Percentiles rank a stretch among this genome's conserved stretches.
phyloP scores from a whole-genome alignment of 352 stramenopile genomes.

The Pythium volutum region DNA sequence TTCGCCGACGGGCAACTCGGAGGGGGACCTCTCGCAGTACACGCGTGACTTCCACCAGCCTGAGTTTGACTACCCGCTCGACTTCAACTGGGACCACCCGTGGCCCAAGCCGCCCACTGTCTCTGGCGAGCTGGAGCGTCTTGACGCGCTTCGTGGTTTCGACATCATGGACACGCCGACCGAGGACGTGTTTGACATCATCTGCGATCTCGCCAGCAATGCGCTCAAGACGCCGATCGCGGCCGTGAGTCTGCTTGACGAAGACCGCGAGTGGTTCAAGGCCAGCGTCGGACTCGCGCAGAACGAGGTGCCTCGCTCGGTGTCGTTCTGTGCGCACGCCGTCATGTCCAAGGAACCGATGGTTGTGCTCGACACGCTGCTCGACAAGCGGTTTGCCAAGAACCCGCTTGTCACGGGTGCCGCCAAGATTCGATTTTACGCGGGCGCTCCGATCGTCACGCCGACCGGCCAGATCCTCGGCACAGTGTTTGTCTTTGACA shows the following conservation, averaged over 20 bases:
- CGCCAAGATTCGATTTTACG: slow-evolving; percentile 86
- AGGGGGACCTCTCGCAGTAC: slow-evolving; percentile 72
- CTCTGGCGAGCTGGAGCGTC: slow-evolving; percentile 57
- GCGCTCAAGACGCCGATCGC: slow-evolving; percentile 85
- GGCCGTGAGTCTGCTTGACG: slow-evolving; percentile 78
- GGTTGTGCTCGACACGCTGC: slow-evolving; percentile 84
- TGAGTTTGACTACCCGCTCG: slow-evolving; percentile 83
- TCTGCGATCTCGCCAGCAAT: slow-evolving; percentile 84
- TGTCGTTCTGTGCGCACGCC: slow-evolving; percentile 84
- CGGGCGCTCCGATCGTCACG: slow-evolving; percentile 77
- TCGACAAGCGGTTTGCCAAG: slow-evolving; percentile 85
- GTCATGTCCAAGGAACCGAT: slow-evolving; percentile 90
- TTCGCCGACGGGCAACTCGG: slow-evolving; percentile 75
- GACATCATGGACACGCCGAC: slow-evolving; percentile 87
- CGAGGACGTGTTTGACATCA: slow-evolving; percentile 89
- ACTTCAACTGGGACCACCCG: slow-evolving; percentile 87
- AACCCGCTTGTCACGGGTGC: slow-evolving; percentile 82
- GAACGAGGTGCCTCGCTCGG: slow-evolving; percentile 83
- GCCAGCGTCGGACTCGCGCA: slow-evolving; percentile 79
- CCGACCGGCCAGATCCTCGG: slow-evolving; percentile 78
- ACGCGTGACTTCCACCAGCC: slow-evolving; percentile 74
- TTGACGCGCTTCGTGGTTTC: slow-evolving; percentile 77
- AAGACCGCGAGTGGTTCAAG: slow-evolving; percentile 89
- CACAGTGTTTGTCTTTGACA: slow-evolving; percentile 88
- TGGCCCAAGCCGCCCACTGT: slow-evolving; percentile 84